Evolutionary conservation across 2,329 filamentous ascomycete species (phyloP).

Genomic region (Camptophora hylomeconis): DNA sequence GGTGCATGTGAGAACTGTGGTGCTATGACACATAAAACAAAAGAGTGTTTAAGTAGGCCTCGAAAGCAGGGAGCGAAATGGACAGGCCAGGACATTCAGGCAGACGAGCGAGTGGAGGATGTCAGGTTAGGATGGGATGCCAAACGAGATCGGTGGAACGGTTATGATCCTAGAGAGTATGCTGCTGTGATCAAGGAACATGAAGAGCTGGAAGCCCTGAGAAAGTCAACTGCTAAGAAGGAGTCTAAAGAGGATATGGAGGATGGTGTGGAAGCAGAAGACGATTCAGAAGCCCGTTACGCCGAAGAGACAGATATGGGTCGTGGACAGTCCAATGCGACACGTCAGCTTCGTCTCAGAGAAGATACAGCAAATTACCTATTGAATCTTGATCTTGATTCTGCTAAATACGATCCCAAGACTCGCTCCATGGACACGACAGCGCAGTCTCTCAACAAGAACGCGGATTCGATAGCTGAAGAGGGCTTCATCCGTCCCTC

Average conservation of each 20-base stretch:
- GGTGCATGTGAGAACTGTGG: conserved; percentile 98
- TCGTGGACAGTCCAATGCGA: conserved; percentile 68
- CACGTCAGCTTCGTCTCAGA: conserved; percentile 76
- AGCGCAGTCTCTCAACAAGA: conserved; percentile 41
- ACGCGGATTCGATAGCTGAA: conserved; percentile 76
- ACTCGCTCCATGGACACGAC: conserved; percentile 80
- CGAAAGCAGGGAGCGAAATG: conserved; percentile 81
- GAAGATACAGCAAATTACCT: conserved; percentile 98
- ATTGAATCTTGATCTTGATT: conserved; percentile 86
- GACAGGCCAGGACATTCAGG: conserved; percentile 86
- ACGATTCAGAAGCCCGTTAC: conserved; percentile 47
- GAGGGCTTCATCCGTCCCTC: conserved; percentile 69
- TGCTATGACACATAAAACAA: conserved; percentile 88
- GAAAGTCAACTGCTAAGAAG: conserved; percentile 33
- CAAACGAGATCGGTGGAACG: conserved; percentile 95
- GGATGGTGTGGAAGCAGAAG: conserved; percentile 6
- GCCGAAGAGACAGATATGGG: conserved; percentile 97
- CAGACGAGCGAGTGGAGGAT: conserved; percentile 76
- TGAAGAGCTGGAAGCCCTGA: conserved; percentile 70
- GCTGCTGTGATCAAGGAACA: conserved; percentile 77
- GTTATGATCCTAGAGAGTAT: conserved; percentile 86
- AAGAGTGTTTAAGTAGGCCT: conserved; percentile 81
- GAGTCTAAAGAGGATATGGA: conserved; percentile 7
- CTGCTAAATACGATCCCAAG: conserved; percentile 95
- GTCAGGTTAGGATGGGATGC: conserved; percentile 90